phyloP scores from a whole-genome alignment of 208 protist genomes.

The Trypanosoma boissoni region DNA sequence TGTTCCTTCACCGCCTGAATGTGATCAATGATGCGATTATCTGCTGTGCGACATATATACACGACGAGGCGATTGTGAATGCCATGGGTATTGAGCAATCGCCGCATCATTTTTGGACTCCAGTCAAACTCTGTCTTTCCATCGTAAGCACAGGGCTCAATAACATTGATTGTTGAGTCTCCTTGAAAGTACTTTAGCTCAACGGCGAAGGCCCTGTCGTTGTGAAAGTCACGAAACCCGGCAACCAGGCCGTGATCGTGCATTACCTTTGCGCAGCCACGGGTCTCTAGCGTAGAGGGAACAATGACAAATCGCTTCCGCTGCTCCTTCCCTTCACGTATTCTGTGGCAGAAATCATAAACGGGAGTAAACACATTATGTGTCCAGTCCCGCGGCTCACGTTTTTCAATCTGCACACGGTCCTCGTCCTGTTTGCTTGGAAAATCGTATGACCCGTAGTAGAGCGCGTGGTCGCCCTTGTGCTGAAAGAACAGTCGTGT shows the following conservation, averaged over 20 bases:
- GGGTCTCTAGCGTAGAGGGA: slow-evolving; percentile 83
- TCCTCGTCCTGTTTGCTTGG: slow-evolving; percentile 74
- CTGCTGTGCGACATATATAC: slow-evolving; percentile 81
- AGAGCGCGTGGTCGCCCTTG: slow-evolving; percentile 88
- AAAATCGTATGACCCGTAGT: slow-evolving; percentile 87
- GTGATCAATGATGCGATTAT: slow-evolving; percentile 89
- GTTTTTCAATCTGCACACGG: slow-evolving; percentile 83
- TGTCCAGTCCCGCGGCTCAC: slow-evolving; percentile 66
- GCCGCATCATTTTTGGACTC: slow-evolving; percentile 92
- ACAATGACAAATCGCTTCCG: slow-evolving; percentile 90
- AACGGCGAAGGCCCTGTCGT: slow-evolving; percentile 88
- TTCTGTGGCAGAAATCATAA: slow-evolving; percentile 89
- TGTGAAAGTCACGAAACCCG: slow-evolving; percentile 91
- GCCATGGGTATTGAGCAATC: slow-evolving; percentile 77
- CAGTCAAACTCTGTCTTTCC: slow-evolving; percentile 90
- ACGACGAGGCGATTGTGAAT: slow-evolving; percentile 88
- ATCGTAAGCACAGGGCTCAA: slow-evolving; percentile 86
- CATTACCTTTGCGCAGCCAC: slow-evolving; percentile 84
- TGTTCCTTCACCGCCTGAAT: slow-evolving; percentile 84
- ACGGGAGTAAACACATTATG: slow-evolving; percentile 75
- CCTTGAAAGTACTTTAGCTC: slow-evolving; percentile 92
- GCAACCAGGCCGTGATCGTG: slow-evolving; percentile 85
- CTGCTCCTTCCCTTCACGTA: slow-evolving; percentile 84
- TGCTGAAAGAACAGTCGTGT: slow-evolving; percentile 92
- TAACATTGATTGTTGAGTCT: slow-evolving; percentile 81